These are phyloP conservation scores for Linnemannia hyalina DNA, from an alignment of 192 early-diverging fungal species.

Conservation along the genomic window DNA sequence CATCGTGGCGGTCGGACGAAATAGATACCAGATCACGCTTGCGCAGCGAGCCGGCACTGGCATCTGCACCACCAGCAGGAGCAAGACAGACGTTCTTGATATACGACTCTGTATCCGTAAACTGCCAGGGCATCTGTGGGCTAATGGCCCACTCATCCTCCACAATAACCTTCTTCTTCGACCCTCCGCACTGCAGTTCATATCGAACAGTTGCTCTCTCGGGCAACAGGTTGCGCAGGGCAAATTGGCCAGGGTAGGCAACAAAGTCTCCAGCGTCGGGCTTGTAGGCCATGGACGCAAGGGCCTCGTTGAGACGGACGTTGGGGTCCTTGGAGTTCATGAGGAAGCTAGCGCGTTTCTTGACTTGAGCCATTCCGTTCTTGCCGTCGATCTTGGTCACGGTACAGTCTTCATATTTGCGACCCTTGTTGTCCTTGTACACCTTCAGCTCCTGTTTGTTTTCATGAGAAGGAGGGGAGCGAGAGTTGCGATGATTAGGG, in stretches of 20 bases:
- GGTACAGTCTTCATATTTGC: slow-evolving; percentile 7
- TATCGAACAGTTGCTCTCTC: not conserved
- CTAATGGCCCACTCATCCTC: slow-evolving; percentile 5
- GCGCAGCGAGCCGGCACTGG: not conserved
- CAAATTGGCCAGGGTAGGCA: not conserved
- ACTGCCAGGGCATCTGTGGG: slow-evolving; percentile 2
- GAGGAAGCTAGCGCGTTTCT: slow-evolving; percentile 5
- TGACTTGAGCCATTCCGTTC: slow-evolving; percentile 12
- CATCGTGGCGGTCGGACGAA: not conserved
- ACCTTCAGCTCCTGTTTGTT: slow-evolving; percentile 4
- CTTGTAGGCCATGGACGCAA: not conserved
- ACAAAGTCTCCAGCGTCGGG: not conserved
- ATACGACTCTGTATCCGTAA: slow-evolving; percentile 13
- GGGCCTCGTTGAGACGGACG: slow-evolving; percentile 30
- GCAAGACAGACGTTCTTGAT: slow-evolving; percentile 9
- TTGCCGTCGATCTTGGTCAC: slow-evolving; percentile 13
- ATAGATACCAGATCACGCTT: slow-evolving; percentile 4
- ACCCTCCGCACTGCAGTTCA: not conserved
- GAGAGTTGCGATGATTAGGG: not conserved
- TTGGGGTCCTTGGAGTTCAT: slow-evolving; percentile 24
- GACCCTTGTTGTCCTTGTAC: slow-evolving; percentile 7
- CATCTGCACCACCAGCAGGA: not conserved
- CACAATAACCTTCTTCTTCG: not conserved
- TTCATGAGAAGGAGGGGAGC: too few species aligned
- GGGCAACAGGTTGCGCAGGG: not conserved